A percentile compares a stretch with the other conserved stretches of the same genome.
phyloP scores from a whole-genome alignment of 352 stramenopile species.

The Phytophthora megakarya region DNA sequence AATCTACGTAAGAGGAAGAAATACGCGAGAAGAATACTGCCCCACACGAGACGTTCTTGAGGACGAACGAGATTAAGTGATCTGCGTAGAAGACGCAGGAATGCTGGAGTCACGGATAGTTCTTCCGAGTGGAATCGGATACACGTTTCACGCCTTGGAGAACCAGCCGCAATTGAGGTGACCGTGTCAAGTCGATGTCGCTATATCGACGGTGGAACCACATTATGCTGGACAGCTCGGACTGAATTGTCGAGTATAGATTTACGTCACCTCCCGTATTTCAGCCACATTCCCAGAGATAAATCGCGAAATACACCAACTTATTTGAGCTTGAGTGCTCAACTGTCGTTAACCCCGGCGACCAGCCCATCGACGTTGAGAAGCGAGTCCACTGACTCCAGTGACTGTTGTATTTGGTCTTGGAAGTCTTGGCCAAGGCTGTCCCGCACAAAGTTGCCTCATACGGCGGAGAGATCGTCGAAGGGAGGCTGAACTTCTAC shows the following conservation, averaged over 20 bases:
- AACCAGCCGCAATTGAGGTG: neutral
- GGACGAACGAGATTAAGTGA: neutral
- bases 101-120: too few species aligned
- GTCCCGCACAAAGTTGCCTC: neutral
- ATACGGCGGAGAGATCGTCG: slow-evolving; percentile 22
- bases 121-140: neutral
- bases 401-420: slow-evolving; percentile 3
- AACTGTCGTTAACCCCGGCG: neutral
- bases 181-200: neutral
- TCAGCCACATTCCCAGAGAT: neutral
- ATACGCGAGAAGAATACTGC: neutral
- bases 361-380: neutral
- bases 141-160: neutral
- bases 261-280: neutral
- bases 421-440: slow-evolving; percentile 18
- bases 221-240: neutral
- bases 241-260: neutral
- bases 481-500: slow-evolving; percentile 4
- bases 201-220: neutral
- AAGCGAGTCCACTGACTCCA: slow-evolving; percentile 18
- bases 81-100: neutral
- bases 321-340: neutral
- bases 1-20: neutral
- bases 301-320: neutral
- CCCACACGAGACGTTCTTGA: neutral